phyloP scores from a whole-genome alignment of 495 filamentous ascomycete species.

The Poronia punctata region DNA sequence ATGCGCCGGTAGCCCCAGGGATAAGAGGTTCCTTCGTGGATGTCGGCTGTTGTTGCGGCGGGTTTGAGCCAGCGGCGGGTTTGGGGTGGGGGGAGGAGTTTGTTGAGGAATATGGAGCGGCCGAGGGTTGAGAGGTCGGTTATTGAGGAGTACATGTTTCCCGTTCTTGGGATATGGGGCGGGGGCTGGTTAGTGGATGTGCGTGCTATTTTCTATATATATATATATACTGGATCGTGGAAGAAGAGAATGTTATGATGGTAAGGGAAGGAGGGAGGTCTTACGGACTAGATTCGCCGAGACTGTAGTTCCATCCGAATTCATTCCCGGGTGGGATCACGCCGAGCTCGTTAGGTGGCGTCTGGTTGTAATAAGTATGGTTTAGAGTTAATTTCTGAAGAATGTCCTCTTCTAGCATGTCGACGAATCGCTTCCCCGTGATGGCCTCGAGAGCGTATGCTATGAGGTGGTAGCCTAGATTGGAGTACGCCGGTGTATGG shows the following conservation, averaged over 20 bases:
- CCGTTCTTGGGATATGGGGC: no score
- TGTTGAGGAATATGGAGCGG: constrained; percentile 46
- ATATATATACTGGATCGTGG: no score
- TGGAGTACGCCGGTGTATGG: constrained; percentile 49
- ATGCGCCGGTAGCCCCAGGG: constrained; percentile 53
- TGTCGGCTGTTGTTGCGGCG: constrained; percentile 37
- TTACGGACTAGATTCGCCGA: constrained; percentile 35
- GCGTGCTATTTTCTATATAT: no score
- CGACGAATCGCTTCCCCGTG: constrained; percentile 36
- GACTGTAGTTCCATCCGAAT: constrained; percentile 28
- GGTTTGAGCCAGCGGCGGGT: constrained; percentile 57
- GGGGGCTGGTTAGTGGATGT: no score
- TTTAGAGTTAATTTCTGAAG: constrained; percentile 40
- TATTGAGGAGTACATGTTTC: constrained; percentile 50
- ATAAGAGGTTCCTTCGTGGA: constrained; percentile 39
- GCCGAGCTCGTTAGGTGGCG: constrained; percentile 21
- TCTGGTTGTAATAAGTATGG: constrained; percentile 29
- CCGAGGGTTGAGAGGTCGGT: constrained; percentile 47
- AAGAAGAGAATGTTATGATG: no score
- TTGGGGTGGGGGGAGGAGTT: constrained; percentile 34
- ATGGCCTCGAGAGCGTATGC: constrained; percentile 49
- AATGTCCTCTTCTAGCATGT: constrained; percentile 38
- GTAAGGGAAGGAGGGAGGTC: background rate
- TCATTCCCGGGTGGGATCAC: constrained; percentile 29
- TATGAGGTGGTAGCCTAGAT: constrained; percentile 48